Percentiles rank a stretch among this genome's conserved stretches.
phyloP scores from a whole-genome alignment of 2,329 filamentous ascomycete genomes.

The Diplodia scrobiculata region DNA sequence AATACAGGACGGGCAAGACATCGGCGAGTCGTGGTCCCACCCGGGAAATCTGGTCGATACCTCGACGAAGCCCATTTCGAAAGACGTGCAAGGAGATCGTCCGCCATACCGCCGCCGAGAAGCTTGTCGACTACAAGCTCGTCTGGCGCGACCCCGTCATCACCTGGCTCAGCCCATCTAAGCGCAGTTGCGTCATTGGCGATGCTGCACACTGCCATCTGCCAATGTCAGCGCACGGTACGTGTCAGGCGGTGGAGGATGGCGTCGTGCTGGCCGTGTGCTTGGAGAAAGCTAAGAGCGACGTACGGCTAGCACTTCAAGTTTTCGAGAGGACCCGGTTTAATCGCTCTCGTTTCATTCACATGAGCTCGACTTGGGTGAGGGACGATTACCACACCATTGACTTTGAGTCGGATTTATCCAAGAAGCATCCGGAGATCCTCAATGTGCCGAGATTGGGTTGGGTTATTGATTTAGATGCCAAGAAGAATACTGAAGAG shows the following conservation, averaged over 20 bases:
- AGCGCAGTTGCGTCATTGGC: constrained; percentile 51
- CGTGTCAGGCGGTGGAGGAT: constrained; percentile 55
- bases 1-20: neutral
- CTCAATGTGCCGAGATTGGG: too few relatives aligned
- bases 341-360: neutral
- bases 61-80: constrained; percentile 10
- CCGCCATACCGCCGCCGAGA: constrained; percentile 24
- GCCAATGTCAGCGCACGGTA: constrained; percentile 54
- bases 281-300: neutral
- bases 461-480: too few relatives aligned
- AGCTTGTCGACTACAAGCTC: constrained; percentile 54
- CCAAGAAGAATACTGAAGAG: too few relatives aligned
- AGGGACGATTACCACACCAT: too few relatives aligned
- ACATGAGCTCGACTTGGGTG: neutral
- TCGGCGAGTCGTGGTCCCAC: constrained; percentile 12
- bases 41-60: neutral
- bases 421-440: too few relatives aligned
- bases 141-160: constrained; percentile 53
- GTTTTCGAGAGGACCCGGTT: neutral
- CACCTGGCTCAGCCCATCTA: constrained; percentile 51
- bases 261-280: constrained; percentile 33
- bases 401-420: too few relatives aligned
- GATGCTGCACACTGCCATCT: constrained; percentile 56
- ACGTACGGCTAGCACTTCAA: neutral
- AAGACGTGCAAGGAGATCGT: too few relatives aligned